phyloP scores from a whole-genome alignment of 1,139 yeast genomes.

The Nadsonia starkeyi-henricii region DNA sequence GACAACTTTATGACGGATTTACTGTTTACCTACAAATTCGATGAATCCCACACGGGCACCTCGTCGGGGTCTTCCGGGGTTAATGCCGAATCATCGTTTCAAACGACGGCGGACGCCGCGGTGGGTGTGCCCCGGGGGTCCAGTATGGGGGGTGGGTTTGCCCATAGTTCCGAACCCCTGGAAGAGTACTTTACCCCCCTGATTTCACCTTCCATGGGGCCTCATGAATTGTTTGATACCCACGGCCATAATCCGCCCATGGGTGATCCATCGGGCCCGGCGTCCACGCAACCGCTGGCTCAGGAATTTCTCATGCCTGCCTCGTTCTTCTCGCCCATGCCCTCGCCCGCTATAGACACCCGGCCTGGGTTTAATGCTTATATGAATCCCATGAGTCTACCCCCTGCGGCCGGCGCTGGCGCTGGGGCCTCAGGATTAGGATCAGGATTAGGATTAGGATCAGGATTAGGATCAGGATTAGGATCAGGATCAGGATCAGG shows the following conservation, averaged over 20 bases:
- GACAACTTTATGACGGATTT: neutral
- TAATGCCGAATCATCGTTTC: too few relatives aligned
- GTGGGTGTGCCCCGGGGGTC: too few relatives aligned
- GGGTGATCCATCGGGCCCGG: neutral
- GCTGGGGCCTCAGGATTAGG: too few relatives aligned
- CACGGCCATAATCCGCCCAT: too few relatives aligned
- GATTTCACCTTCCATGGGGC: constrained; percentile 2
- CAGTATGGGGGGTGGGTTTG: too few relatives aligned
- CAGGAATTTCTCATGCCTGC: constrained; percentile 7
- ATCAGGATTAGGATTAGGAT: too few relatives aligned
- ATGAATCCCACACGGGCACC: neutral
- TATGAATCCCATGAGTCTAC: neutral
- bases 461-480: too few relatives aligned
- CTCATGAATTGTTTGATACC: too few relatives aligned
- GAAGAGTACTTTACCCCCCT: constrained; percentile 1
- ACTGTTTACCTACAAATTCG: neutral
- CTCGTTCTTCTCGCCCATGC: neutral
- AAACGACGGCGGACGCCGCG: too few relatives aligned
- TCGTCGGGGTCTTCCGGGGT: too few relatives aligned
- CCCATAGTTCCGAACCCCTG: constrained; percentile 1
- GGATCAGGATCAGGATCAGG: too few relatives aligned
- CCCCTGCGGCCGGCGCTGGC: neutral
- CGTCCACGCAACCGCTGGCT: constrained; percentile 10
- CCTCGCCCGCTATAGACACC: neutral
- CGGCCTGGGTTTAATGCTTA: neutral